Conservation (phyloP, 768 basidiomycete genomes). For the Obba rivulosa region DNA sequence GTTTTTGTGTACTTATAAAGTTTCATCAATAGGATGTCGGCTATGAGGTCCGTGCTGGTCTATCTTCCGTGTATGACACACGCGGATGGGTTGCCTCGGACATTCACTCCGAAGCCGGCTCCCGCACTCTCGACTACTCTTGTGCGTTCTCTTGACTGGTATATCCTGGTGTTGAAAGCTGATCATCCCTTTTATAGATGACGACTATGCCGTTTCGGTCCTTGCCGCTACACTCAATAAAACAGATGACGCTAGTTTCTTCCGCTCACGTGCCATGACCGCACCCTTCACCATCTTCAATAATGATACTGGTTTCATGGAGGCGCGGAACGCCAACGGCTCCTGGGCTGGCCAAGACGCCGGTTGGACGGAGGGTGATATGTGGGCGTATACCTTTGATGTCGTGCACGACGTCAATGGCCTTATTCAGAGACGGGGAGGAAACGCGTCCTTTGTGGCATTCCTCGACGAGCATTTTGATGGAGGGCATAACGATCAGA, state of each 20-base stretch:
- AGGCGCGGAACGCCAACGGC: slow-evolving; percentile 65
- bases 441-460: slow-evolving; percentile 55
- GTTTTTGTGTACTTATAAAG: neutral
- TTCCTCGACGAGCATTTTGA: slow-evolving; percentile 58
- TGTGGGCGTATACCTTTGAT: slow-evolving; percentile 75
- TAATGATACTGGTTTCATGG: slow-evolving; percentile 70
- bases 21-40: slow-evolving; percentile 48
- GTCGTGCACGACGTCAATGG: slow-evolving; percentile 67
- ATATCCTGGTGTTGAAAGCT: neutral
- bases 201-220: slow-evolving; percentile 68
- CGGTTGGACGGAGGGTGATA: slow-evolving; percentile 83
- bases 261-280: slow-evolving; percentile 49
- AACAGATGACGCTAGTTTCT: slow-evolving; percentile 40
- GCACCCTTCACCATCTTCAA: slow-evolving; percentile 68
- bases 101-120: slow-evolving; percentile 73
- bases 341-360: slow-evolving; percentile 61
- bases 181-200: slow-evolving; percentile 39
- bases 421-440: slow-evolving; percentile 60
- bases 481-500: slow-evolving; percentile 73
- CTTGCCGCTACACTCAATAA: slow-evolving; percentile 54
- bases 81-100: slow-evolving; percentile 78
- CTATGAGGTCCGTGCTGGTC: slow-evolving; percentile 77
- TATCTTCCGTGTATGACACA: slow-evolving; percentile 60
- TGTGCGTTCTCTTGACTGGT: slow-evolving; percentile 35
- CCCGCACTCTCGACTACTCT: slow-evolving; percentile 73